A percentile compares a stretch with the other conserved stretches of the same genome.
phyloP scores from a whole-genome alignment of 768 basidiomycete genomes.

The Auriscalpium vulgare region DNA sequence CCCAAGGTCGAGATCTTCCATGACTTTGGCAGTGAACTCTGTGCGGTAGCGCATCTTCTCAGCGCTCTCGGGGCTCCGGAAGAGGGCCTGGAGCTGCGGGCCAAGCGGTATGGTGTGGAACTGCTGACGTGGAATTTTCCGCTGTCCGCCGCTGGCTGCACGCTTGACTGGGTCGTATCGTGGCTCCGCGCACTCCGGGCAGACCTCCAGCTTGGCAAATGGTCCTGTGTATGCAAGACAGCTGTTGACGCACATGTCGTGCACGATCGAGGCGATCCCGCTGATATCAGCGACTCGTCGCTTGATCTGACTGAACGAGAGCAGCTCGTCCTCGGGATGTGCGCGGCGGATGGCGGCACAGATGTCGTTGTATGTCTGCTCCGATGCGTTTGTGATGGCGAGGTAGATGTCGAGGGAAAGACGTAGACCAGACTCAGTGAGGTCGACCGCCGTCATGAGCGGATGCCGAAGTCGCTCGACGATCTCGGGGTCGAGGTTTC shows the following conservation, averaged over 20 bases:
- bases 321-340: not conserved
- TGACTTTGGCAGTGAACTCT: not conserved
- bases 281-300: not conserved
- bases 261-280: not conserved
- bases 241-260: conserved; percentile 13
- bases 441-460: too few species aligned
- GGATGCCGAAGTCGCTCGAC: too few species aligned
- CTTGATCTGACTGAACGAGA: not conserved
- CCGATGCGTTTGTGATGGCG: conserved; percentile 1
- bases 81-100: conserved; percentile 13
- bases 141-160: not conserved
- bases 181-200: conserved; percentile 6
- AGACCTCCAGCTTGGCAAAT: conserved; percentile 7
- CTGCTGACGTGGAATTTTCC: conserved; percentile 5
- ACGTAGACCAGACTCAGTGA: not conserved
- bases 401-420: conserved; percentile 2
- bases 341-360: not conserved
- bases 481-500: too few species aligned
- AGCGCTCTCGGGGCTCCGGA: not conserved
- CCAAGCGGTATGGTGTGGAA: conserved; percentile 17
- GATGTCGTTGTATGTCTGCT: conserved; percentile 5
- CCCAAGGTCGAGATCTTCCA: not conserved
- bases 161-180: conserved; percentile 5
- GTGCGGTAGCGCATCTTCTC: conserved; percentile 7
- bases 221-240: conserved; percentile 16